Evolutionary conservation across 305 asterid species (phyloP).

Genomic region (Solanum hybrid): DNA sequence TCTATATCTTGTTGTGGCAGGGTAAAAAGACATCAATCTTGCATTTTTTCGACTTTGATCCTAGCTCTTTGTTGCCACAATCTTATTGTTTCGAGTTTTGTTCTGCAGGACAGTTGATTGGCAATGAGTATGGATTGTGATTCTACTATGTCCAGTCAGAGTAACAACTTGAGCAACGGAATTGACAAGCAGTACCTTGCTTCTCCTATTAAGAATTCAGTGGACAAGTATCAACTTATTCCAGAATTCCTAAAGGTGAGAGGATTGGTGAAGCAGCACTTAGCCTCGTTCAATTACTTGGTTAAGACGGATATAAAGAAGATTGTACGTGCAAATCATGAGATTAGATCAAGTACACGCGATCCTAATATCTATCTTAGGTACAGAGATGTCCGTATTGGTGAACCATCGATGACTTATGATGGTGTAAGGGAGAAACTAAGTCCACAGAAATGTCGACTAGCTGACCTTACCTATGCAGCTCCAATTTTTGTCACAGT

Average conservation of each 20-base stretch:
- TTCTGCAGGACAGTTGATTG: not conserved
- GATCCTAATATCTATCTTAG: conserved; percentile 47
- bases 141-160: not conserved
- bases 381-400: conserved; percentile 64
- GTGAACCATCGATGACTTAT: conserved; percentile 37
- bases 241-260: conserved; percentile 69
- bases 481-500: conserved; percentile 68
- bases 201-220: conserved; percentile 43
- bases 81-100: not conserved
- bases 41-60: not conserved
- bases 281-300: conserved; percentile 80
- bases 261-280: conserved; percentile 79
- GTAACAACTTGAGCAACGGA: not conserved
- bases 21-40: not conserved
- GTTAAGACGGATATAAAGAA: conserved; percentile 49
- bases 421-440: conserved; percentile 38
- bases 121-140: not conserved
- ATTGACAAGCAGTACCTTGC: conserved; percentile 48
- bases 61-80: not conserved
- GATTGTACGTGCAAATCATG: conserved; percentile 53
- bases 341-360: conserved; percentile 22
- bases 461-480: conserved; percentile 70
- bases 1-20: not conserved
- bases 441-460: conserved; percentile 67
- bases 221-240: conserved; percentile 46